Evolutionary conservation across 2,329 filamentous ascomycete genomes (phyloP).

Genomic region (Ceratocystiopsis sp.): DNA sequence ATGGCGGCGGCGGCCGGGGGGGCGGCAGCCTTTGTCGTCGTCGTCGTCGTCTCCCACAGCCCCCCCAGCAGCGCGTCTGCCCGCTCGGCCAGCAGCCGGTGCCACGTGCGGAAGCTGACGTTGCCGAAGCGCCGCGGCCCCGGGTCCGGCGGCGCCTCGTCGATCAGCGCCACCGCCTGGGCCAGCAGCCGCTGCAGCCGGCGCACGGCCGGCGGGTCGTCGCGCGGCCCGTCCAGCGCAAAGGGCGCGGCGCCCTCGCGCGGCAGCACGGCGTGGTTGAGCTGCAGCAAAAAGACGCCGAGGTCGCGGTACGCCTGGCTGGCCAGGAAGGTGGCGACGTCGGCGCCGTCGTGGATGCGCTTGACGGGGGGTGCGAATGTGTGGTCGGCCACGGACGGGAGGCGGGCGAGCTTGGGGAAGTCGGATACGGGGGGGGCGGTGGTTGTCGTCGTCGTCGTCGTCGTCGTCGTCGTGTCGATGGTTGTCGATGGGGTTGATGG

Average conservation of each 20-base stretch:
- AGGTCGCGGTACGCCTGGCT: constrained; percentile 79
- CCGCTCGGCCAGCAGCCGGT: constrained; percentile 46
- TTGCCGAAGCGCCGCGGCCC: constrained; percentile 88
- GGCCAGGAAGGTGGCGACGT: constrained; percentile 65
- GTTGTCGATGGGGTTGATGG: too few relatives aligned
- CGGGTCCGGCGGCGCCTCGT: constrained; percentile 65
- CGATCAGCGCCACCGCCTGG: constrained; percentile 48
- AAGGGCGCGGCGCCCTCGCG: constrained; percentile 30
- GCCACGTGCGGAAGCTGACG: constrained; percentile 75
- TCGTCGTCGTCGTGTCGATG: background rate
- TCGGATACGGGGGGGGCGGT: background rate
- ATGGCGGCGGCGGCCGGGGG: constrained; percentile 10
- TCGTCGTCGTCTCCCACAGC: constrained; percentile 23
- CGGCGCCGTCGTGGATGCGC: constrained; percentile 66
- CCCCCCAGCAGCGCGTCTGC: constrained; percentile 35
- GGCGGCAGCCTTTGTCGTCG: constrained; percentile 13
- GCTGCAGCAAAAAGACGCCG: constrained; percentile 70
- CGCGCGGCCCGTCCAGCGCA: constrained; percentile 22
- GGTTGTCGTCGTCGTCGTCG: background rate
- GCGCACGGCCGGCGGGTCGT: constrained; percentile 38
- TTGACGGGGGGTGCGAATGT: constrained; percentile 56
- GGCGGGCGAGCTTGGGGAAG: constrained; percentile 24
- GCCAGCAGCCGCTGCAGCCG: constrained; percentile 50
- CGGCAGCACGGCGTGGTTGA: constrained; percentile 77
- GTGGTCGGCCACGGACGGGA: constrained; percentile 25